These are phyloP conservation scores for Isabelozyma heimii DNA, from an alignment of 805 yeast genomes.

Conservation along the genomic window DNA sequence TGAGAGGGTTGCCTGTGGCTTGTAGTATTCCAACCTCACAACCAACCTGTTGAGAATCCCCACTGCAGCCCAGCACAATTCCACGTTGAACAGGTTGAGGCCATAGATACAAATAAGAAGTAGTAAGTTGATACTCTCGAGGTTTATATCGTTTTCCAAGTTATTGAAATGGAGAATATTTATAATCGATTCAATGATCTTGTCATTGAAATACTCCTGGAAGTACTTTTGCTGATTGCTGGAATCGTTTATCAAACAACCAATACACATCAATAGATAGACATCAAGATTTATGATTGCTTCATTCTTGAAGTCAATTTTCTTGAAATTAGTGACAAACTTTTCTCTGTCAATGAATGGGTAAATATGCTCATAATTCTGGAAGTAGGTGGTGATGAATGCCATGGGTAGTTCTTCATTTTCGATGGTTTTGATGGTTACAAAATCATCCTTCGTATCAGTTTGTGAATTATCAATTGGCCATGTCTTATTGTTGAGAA, in stretches of 20 bases:
- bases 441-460: slow-evolving; percentile 27
- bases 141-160: slow-evolving; percentile 17
- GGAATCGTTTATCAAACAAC: slow-evolving; percentile 35
- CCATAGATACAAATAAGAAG: slow-evolving; percentile 31
- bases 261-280: slow-evolving; percentile 37
- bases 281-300: slow-evolving; percentile 36
- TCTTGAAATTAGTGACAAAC: slow-evolving; percentile 18
- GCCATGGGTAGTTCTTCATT: slow-evolving; percentile 26
- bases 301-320: slow-evolving; percentile 31
- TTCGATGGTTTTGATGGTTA: slow-evolving; percentile 31
- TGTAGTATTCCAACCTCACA: slow-evolving; percentile 19
- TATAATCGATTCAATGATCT: slow-evolving; percentile 28
- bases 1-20: neutral
- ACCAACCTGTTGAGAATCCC: slow-evolving; percentile 32
- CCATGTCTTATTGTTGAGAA: neutral
- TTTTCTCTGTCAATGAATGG: slow-evolving; percentile 28
- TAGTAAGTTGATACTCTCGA: slow-evolving; percentile 26
- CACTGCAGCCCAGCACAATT: slow-evolving; percentile 31
- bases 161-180: slow-evolving; percentile 29
- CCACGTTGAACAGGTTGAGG: slow-evolving; percentile 23
- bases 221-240: slow-evolving; percentile 18
- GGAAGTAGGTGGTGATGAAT: slow-evolving; percentile 34
- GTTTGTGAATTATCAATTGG: neutral
- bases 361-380: slow-evolving; percentile 33
- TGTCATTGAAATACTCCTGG: slow-evolving; percentile 27